Evolutionary conservation across 768 basidiomycete genomes (phyloP), one percentile per base, ranked within the genome.

Genomic region (Albatrellus ellisii): DNA sequence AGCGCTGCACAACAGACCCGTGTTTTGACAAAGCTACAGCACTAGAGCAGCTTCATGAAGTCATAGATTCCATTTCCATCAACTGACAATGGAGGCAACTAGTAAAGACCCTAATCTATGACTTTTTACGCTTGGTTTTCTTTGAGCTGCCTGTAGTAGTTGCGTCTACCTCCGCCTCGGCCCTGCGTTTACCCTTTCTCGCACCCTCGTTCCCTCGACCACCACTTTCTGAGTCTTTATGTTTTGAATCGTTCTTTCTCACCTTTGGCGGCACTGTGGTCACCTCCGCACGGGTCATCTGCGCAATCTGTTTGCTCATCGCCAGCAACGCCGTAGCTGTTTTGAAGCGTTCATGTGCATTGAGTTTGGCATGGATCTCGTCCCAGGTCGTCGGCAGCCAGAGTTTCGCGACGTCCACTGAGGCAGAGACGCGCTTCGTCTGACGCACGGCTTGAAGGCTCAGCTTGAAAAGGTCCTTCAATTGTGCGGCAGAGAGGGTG

Each of bases 381-480:
- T 63, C 63, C 75, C 89, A 87, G 2, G 61, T 56, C 4, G 63
- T 52, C 1, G 74, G 63, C 39, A 76, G 65, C 89, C 89, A 94
- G 4, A 68, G 58, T 4, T 56, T 49, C 9, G 54, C 43, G 11
- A 67, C 47, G 3, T 58, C 52, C 12, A 58, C 57, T 0, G 59
- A 44, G 24, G 54, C 40, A 4, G 53, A 52, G 36, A 68, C 54
- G 6, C 70, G 68, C 42, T 74, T 76, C 45, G 77, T 74, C 45
- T 77, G 75, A 41, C 86, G 76, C n/a, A 78, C 64, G 37, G 73
- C 73, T 15, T 68, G 54, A 21, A 86, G 61, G 0, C 66, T 78
- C 39, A 84, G 60, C 59, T 86, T 91, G 43, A 89, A 57, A 15
- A 89, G 56, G n/a, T 84, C 81, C 60, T 88, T 94, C 53, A 82